Evolutionary conservation across 2,329 filamentous ascomycete species (phyloP).

Genomic region (Ophiostoma montium): DNA sequence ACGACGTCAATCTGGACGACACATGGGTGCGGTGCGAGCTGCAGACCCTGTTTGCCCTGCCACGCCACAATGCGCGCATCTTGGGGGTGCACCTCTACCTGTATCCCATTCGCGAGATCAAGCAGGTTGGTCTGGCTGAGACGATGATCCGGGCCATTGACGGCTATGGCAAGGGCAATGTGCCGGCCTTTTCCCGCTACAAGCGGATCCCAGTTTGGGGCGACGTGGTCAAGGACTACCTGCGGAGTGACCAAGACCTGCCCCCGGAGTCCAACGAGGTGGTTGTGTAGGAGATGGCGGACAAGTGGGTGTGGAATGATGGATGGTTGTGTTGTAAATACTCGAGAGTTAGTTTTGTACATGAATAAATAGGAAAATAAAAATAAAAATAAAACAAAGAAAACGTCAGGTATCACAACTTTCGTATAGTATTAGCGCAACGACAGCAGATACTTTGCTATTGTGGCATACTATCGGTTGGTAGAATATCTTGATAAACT

Average conservation of each 20-base stretch:
- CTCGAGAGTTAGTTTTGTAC: background rate
- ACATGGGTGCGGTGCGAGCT: slow-evolving; percentile 11
- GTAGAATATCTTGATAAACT: background rate
- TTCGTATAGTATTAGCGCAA: no score
- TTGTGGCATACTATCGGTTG: background rate
- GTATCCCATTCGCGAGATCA: slow-evolving; percentile 11
- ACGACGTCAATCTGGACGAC: slow-evolving; percentile 6
- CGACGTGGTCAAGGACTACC: slow-evolving; percentile 7
- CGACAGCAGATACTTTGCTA: no score
- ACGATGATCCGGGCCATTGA: slow-evolving; percentile 8
- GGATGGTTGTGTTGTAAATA: no score
- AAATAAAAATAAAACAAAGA: background rate
- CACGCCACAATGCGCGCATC: slow-evolving; percentile 4
- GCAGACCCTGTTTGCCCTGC: slow-evolving; percentile 9
- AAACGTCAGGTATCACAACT: no score
- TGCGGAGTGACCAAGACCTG: slow-evolving; percentile 7
- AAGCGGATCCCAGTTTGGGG: slow-evolving; percentile 11
- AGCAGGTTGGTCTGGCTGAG: slow-evolving; percentile 6
- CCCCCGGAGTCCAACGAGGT: background rate
- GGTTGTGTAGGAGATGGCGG: background rate
- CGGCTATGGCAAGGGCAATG: slow-evolving; percentile 9
- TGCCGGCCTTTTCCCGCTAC: slow-evolving; percentile 7
- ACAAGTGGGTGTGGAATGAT: background rate
- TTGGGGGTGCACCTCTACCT: slow-evolving; percentile 10
- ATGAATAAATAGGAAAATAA: background rate